These are phyloP conservation scores for Paecilomyces formosus DNA, from an alignment of 2,329 filamentous ascomycete species.

Conservation along the genomic window DNA sequence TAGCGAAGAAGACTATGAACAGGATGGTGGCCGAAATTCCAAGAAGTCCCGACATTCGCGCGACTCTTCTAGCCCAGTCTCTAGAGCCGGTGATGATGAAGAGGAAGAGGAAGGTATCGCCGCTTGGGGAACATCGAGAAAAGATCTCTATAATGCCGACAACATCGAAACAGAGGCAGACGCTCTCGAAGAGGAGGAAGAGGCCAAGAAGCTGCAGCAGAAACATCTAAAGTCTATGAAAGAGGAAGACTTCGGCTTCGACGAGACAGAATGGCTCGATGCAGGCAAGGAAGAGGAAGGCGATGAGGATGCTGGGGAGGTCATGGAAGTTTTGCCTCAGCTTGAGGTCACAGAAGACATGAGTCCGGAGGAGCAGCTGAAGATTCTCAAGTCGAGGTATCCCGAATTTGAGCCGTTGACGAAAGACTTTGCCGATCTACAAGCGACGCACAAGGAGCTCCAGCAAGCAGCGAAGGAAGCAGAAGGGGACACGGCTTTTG, in stretches of 20 bases:
- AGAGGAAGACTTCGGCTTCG: conserved; percentile 88
- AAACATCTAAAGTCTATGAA: conserved; percentile 86
- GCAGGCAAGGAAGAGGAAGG: conserved; percentile 40
- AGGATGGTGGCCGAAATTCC: conserved; percentile 17
- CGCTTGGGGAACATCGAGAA: conserved; percentile 81
- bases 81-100: conserved; percentile 37
- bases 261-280: conserved; percentile 77
- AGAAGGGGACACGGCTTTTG: conserved; percentile 27
- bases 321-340: conserved; percentile 81
- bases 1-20: conserved; percentile 25
- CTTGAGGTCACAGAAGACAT: conserved; percentile 75
- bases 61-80: conserved; percentile 12
- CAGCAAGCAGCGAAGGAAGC: conserved; percentile 52
- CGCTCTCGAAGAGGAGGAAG: conserved; percentile 84
- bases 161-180: conserved; percentile 61
- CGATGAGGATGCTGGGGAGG: conserved; percentile 49
- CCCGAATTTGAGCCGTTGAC: conserved; percentile 86
- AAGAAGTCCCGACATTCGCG: conserved; percentile 15
- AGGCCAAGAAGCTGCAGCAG: conserved; percentile 79
- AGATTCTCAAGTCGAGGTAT: conserved; percentile 71
- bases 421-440: conserved; percentile 68
- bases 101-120: conserved; percentile 52
- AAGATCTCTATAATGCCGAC: conserved; percentile 91
- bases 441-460: conserved; percentile 54
- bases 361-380: conserved; percentile 63